Conservation (phyloP, 164 flowering plant genomes). For the Liriodendron chinense region DNA sequence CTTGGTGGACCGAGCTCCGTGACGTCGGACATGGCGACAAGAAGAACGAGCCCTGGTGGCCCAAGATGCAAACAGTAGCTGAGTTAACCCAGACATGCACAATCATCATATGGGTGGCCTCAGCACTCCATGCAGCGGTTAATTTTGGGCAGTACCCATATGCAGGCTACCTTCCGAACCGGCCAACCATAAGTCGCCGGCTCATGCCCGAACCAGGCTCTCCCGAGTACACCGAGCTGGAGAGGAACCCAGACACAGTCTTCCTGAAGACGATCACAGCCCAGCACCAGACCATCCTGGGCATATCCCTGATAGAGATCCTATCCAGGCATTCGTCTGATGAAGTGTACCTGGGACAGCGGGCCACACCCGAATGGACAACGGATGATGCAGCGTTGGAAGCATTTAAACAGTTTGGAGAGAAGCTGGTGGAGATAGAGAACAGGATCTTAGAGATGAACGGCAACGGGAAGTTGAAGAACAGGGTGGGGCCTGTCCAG, state of each 20-base stretch:
- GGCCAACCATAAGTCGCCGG: slow-evolving; percentile 73
- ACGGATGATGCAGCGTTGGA: slow-evolving; percentile 40
- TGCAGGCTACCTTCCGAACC: slow-evolving; percentile 84
- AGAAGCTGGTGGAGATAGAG: slow-evolving; percentile 51
- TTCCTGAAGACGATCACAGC: slow-evolving; percentile 71
- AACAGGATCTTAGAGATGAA: slow-evolving; percentile 49
- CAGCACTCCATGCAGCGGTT: slow-evolving; percentile 91
- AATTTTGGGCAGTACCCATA: slow-evolving; percentile 88
- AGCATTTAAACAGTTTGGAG: slow-evolving; percentile 60
- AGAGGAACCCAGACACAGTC: slow-evolving; percentile 48
- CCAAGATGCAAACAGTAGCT: slow-evolving; percentile 44
- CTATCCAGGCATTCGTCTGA: slow-evolving; percentile 77
- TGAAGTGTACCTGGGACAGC: slow-evolving; percentile 79
- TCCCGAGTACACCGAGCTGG: slow-evolving; percentile 56
- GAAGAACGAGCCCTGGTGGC: slow-evolving; percentile 80
- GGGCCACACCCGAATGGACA: slow-evolving; percentile 64
- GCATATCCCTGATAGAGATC: slow-evolving; percentile 72
- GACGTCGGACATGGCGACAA: slow-evolving; percentile 77
- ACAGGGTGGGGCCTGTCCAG: slow-evolving; percentile 66
- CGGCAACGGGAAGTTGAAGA: slow-evolving; percentile 42
- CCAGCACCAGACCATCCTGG: slow-evolving; percentile 69
- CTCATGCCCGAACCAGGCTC: slow-evolving; percentile 85
- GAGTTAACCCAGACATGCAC: slow-evolving; percentile 63
- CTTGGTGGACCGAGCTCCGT: slow-evolving; percentile 82
- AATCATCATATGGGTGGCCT: slow-evolving; percentile 81